Evolutionary conservation across 306 rosid species (phyloP).

Genomic region (Quercus dentata): DNA sequence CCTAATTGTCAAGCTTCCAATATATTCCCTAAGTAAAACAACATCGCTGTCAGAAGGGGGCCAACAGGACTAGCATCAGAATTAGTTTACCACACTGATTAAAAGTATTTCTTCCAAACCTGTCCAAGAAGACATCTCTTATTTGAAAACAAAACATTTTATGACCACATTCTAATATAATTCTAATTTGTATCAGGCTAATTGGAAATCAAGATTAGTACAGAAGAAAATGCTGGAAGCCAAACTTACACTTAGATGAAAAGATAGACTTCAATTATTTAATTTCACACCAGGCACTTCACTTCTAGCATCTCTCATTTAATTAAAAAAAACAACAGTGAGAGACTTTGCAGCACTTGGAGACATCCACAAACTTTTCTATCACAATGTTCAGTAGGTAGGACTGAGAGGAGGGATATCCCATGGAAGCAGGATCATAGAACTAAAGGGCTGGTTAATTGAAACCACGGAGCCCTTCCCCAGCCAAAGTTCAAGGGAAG

Average conservation of each 20-base stretch:
- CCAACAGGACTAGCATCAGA: background rate
- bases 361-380: too few species aligned
- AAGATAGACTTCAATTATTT: background rate
- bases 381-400: too few species aligned
- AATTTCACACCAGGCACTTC: background rate
- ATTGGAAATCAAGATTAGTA: too few species aligned
- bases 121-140: background rate
- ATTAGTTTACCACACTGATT: background rate
- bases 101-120: background rate
- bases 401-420: too few species aligned
- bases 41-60: background rate
- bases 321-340: background rate
- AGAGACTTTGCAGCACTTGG: too few species aligned
- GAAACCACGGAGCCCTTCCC: too few species aligned
- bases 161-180: background rate
- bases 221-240: background rate
- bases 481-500: too few species aligned
- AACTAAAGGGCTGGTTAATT: too few species aligned
- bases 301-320: background rate
- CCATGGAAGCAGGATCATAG: too few species aligned
- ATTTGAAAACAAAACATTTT: background rate
- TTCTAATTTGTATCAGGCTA: too few species aligned
- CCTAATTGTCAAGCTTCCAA: background rate
- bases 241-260: background rate
- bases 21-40: background rate